Evolutionary conservation across 2,329 filamentous ascomycete species (phyloP), one percentile per base, ranked within the genome.

Genomic region (Emericellopsis cladophorae): DNA sequence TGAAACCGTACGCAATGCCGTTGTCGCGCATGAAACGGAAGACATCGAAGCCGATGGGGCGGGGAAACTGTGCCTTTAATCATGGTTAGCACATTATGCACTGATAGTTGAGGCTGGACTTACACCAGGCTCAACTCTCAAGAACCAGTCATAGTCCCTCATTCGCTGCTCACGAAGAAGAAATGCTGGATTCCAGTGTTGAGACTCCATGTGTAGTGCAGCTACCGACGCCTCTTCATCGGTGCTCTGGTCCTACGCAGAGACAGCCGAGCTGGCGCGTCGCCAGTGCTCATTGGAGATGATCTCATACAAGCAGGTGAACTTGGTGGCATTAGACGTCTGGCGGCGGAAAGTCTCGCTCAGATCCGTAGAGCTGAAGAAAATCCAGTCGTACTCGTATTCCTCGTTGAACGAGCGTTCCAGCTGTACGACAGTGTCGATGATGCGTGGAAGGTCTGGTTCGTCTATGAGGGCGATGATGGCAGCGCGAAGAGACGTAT

Each of bases 21-120:
- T 85, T 77, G 53, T 93, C 85, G 46, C 78, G 70, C 84, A 93
- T 90, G 65, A 81, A 89, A 37, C 79, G 76, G 65, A 93, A 93
- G 24, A 92, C 76, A 53, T 93, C 87, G 54, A 93, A 92, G 54
- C 87, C 78, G 46, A 93, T 74, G 45, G 73, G 59, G 45, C 72
- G 73, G 43, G 64, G 67, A 47, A 74, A 74, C 36, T 71, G 63
- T 6, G 72, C 64, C 71, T 75, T 42, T 23, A n/a, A 31, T 21
- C 7, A 36, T 14, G 48, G 48, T 51, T 33, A 53, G 45, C 36
- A 32, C 26, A 21, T 4, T 4, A 24, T 40, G 14, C 18, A 9
- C 10, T 31, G 33, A 31, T 12, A 37, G n/a, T 12, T 29, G 7
- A 8, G 29, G 18, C n/a, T 22, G 15, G 2, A 59, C 69, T 65